A percentile compares a stretch with the other conserved stretches of the same genome.
These are phyloP conservation scores for Penicillium maclennaniae DNA, from an alignment of 495 filamentous ascomycete species.

Conservation along the genomic window DNA sequence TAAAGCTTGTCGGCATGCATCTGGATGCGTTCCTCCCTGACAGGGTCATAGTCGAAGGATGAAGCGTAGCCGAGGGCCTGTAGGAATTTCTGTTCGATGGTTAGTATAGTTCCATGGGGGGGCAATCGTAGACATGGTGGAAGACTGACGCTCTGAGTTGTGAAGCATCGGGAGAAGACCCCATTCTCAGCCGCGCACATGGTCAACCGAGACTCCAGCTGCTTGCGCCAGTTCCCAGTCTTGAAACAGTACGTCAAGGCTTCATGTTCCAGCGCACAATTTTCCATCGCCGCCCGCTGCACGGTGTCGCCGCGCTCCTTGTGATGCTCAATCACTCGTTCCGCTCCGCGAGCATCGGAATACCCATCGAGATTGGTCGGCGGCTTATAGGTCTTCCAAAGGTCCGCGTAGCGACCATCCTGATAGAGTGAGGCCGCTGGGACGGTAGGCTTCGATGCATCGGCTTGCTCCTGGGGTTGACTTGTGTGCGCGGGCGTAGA, in stretches of 20 bases:
- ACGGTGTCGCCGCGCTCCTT: constrained; percentile 77
- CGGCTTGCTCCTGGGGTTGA: constrained; percentile 8
- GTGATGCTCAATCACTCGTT: constrained; percentile 75
- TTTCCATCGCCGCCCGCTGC: constrained; percentile 81
- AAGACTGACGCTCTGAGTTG: constrained; percentile 66
- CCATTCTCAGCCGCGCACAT: constrained; percentile 71
- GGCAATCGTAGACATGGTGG: background rate
- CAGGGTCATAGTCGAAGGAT: constrained; percentile 54
- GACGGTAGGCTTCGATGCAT: constrained; percentile 44
- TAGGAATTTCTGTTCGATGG: constrained; percentile 65
- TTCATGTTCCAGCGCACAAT: constrained; percentile 82
- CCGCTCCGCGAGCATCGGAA: constrained; percentile 50
- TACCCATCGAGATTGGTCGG: constrained; percentile 55
- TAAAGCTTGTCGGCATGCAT: constrained; percentile 91
- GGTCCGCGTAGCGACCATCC: constrained; percentile 88
- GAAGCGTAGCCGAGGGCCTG: constrained; percentile 88
- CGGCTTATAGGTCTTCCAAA: constrained; percentile 86
- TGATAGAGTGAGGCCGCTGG: constrained; percentile 57
- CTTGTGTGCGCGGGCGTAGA: constrained; percentile 18
- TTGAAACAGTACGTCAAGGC: constrained; percentile 72
- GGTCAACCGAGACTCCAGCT: constrained; percentile 51
- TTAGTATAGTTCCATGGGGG: constrained; percentile 1
- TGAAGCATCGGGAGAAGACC: constrained; percentile 75
- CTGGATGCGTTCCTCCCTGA: constrained; percentile 84
- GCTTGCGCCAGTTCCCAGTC: constrained; percentile 51